These are phyloP conservation scores for Erodium moschatum DNA, from an alignment of 441 rosid species.

Conservation along the genomic window DNA sequence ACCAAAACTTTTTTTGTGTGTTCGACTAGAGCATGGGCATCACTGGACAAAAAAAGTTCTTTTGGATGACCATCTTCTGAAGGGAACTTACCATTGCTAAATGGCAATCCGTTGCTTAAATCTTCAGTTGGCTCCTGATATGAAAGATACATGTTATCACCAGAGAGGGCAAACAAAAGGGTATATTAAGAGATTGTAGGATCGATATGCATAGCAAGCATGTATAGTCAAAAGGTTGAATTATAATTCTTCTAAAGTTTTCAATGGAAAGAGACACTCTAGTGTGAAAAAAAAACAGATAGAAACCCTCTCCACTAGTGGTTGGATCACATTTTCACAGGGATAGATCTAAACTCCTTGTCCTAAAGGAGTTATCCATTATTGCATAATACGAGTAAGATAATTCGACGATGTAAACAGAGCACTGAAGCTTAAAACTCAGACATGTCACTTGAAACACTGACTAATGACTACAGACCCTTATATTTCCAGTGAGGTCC, in stretches of 20 bases:
- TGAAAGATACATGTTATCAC: conserved; percentile 5
- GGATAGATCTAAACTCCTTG: not conserved
- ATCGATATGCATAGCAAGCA: too few relatives aligned
- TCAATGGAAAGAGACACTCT: too few relatives aligned
- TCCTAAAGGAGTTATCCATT: not conserved
- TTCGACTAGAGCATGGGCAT: conserved; percentile 80
- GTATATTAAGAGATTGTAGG: too few relatives aligned
- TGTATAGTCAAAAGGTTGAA: too few relatives aligned
- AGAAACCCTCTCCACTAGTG: not conserved
- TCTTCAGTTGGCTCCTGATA: conserved; percentile 54
- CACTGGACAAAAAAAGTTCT: conserved; percentile 86
- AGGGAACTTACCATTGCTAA: conserved; percentile 58
- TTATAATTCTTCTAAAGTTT: too few relatives aligned
- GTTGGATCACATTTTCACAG: not conserved
- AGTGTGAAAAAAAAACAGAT: not conserved
- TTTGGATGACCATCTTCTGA: conserved; percentile 57
- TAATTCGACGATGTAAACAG: not conserved
- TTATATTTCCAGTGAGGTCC: not conserved
- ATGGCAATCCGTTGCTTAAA: conserved; percentile 34
- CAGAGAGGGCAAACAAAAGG: too few relatives aligned
- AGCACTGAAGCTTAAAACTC: not conserved
- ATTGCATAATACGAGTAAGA: not conserved
- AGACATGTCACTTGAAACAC: not conserved
- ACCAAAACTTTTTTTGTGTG: conserved; percentile 85
- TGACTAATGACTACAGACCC: not conserved